These are phyloP conservation scores for Lactifluus piperatus DNA, from an alignment of 768 basidiomycete species.

Conservation along the genomic window DNA sequence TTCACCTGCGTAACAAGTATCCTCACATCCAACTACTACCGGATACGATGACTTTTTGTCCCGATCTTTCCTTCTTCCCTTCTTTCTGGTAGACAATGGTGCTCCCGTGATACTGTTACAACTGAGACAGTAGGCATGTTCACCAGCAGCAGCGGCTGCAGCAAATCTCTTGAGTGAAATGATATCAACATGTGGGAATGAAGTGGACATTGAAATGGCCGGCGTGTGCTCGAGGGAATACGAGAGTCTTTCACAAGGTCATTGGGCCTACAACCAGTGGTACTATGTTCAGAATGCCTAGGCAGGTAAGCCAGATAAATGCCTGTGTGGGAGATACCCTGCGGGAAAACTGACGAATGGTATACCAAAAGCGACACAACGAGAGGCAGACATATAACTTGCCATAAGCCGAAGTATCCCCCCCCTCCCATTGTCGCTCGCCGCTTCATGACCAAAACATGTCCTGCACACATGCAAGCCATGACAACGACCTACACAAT, in stretches of 20 bases:
- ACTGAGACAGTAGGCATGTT: conserved; percentile 18
- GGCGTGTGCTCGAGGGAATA: not conserved
- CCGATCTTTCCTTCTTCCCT: conserved; percentile 12
- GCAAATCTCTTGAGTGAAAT: conserved; percentile 25
- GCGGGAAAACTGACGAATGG: not conserved
- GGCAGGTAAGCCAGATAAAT: not conserved
- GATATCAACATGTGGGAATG: conserved; percentile 27
- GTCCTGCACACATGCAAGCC: no score
- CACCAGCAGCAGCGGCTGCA: conserved; percentile 21
- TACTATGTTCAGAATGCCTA: not conserved
- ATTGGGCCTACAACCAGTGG: not conserved
- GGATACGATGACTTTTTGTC: conserved; percentile 18
- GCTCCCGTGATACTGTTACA: conserved; percentile 7
- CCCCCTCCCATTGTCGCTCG: no score
- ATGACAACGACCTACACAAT: no score
- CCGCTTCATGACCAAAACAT: no score
- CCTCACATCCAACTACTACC: conserved; percentile 21
- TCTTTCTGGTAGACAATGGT: not conserved
- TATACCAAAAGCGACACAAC: not conserved
- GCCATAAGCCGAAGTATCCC: no score
- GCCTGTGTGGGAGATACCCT: not conserved
- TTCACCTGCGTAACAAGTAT: conserved; percentile 26
- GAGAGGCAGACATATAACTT: conserved; percentile 7
- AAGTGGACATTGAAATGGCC: conserved; percentile 14
- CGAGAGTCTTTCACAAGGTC: not conserved